phyloP scores from a whole-genome alignment of 2,329 filamentous ascomycete genomes.

The Polytolypa hystricis region DNA sequence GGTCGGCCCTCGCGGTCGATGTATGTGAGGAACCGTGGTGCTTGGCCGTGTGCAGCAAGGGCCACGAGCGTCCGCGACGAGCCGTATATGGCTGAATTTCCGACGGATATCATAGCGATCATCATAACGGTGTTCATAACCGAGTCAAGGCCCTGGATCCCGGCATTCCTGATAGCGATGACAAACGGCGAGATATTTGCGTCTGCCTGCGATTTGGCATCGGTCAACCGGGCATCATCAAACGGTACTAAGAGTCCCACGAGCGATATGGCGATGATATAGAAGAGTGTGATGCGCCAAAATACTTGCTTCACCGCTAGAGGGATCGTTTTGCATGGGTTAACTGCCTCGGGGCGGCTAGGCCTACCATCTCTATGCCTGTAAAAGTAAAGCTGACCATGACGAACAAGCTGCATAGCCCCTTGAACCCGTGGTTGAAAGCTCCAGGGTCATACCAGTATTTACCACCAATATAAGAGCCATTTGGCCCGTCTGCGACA shows the following conservation, averaged over 20 bases:
- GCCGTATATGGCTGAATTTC: conserved; percentile 53
- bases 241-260: conserved; percentile 57
- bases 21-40: conserved; percentile 56
- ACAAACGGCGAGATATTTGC: conserved; percentile 64
- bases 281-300: conserved; percentile 46
- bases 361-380: conserved; percentile 40
- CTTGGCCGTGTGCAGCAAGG: conserved; percentile 64
- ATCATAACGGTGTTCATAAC: conserved; percentile 69
- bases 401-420: conserved; percentile 49
- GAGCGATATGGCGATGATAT: conserved; percentile 44
- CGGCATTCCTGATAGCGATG: conserved; percentile 58
- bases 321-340: conserved; percentile 43
- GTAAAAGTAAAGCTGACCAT: conserved; percentile 28
- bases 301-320: conserved; percentile 45
- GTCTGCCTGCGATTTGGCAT: conserved; percentile 47
- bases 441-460: conserved; percentile 56
- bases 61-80: conserved; percentile 61
- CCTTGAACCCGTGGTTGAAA: conserved; percentile 46
- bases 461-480: conserved; percentile 52
- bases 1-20: conserved; percentile 55
- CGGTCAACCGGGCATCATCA: conserved; percentile 47
- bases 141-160: conserved; percentile 55
- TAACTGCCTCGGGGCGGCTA: conserved; percentile 45
- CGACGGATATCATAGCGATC: conserved; percentile 58
- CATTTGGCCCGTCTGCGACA: conserved; percentile 53